These are phyloP conservation scores for Orobanche coerulescens DNA, from an alignment of 257 asterid genomes.

Conservation along the genomic window DNA sequence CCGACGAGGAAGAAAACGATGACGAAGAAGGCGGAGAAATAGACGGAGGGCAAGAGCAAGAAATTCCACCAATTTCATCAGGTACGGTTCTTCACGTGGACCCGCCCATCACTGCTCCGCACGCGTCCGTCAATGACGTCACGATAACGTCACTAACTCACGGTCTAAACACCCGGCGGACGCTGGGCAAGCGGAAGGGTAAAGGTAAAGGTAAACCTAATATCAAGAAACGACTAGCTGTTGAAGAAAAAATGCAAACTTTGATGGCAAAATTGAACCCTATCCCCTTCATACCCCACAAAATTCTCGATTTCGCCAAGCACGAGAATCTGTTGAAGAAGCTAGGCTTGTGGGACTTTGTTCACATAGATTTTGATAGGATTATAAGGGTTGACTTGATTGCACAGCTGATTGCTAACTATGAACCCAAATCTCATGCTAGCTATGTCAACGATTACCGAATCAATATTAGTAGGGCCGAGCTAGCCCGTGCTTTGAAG, in stretches of 20 bases:
- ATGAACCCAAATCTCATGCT: slow-evolving; percentile 38
- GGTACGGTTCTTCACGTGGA: slow-evolving; percentile 23
- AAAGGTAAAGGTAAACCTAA: slow-evolving; percentile 27
- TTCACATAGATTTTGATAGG: slow-evolving; percentile 54
- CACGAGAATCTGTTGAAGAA: slow-evolving; percentile 55
- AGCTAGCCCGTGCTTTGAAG: slow-evolving; percentile 59
- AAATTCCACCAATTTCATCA: slow-evolving; percentile 21
- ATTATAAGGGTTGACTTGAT: slow-evolving; percentile 53
- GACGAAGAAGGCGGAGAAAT: slow-evolving; percentile 28
- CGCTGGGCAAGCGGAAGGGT: slow-evolving; percentile 36
- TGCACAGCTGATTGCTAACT: slow-evolving; percentile 57
- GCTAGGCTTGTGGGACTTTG: slow-evolving; percentile 80
- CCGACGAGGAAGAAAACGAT: slow-evolving; percentile 26
- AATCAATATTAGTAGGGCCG: slow-evolving; percentile 52
- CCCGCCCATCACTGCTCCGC: slow-evolving; percentile 22
- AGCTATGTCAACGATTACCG: slow-evolving; percentile 44
- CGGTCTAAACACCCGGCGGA: slow-evolving; percentile 16
- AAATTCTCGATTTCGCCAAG: slow-evolving; percentile 36
- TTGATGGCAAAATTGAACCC: slow-evolving; percentile 49
- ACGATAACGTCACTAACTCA: slow-evolving; percentile 27
- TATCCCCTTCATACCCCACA: slow-evolving; percentile 52
- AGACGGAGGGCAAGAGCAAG: slow-evolving; percentile 17
- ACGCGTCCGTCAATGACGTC: slow-evolving; percentile 19
- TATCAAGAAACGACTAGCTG: slow-evolving; percentile 42
- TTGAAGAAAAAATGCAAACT: slow-evolving; percentile 39